Conservation (phyloP, 768 basidiomycete species). For the Leccinum obscurum region DNA sequence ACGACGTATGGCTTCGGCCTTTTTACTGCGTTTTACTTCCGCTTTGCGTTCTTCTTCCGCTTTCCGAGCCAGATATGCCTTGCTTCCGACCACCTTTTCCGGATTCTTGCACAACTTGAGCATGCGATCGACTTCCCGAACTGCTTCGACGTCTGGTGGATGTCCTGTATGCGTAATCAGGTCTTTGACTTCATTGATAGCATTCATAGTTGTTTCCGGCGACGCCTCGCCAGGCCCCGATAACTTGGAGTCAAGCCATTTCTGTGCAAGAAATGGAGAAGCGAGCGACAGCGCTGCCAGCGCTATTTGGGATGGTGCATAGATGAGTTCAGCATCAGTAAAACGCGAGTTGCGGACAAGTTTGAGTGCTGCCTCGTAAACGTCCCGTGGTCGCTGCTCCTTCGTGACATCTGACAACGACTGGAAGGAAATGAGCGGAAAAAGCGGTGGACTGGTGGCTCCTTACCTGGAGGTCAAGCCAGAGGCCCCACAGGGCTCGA, state of each 20-base stretch:
- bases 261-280: conserved; percentile 54
- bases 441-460: not conserved
- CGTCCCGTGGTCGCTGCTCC: conserved; percentile 46
- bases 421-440: conserved; percentile 38
- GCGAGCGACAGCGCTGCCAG: conserved; percentile 73
- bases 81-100: conserved; percentile 91
- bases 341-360: conserved; percentile 79
- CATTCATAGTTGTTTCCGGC: conserved; percentile 27
- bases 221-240: conserved; percentile 10
- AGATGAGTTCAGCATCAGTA: conserved; percentile 90
- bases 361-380: conserved; percentile 66
- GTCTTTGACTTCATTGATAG: conserved; percentile 48
- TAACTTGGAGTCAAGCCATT: conserved; percentile 57
- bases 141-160: conserved; percentile 76
- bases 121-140: conserved; percentile 86
- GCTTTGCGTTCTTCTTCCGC: conserved; percentile 71
- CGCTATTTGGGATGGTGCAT: conserved; percentile 92
- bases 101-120: conserved; percentile 92
- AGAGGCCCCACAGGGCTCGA: conserved; percentile 83
- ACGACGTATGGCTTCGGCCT: conserved; percentile 50
- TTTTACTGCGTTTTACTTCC: conserved; percentile 66
- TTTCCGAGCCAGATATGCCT: conserved; percentile 71
- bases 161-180: conserved; percentile 56
- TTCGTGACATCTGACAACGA: conserved; percentile 52
- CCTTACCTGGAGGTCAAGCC: conserved; percentile 82